A percentile compares a stretch with the other conserved stretches of the same genome.
Evolutionary conservation across 345 rosid species (phyloP).

Genomic region (Populus pruinosa): DNA sequence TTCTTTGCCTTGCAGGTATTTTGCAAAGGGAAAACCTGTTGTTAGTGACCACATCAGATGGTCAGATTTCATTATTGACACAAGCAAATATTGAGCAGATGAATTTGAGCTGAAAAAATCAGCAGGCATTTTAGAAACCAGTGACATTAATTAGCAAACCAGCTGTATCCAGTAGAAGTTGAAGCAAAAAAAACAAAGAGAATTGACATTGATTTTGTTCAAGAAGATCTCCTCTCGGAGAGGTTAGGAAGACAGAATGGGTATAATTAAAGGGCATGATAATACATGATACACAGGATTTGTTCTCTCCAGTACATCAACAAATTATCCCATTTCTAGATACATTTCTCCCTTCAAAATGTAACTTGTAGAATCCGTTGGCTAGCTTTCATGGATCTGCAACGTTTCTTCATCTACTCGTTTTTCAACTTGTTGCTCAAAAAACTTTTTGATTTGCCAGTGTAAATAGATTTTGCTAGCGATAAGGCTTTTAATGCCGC

Average conservation of each 20-base stretch:
- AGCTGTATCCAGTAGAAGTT: too few relatives aligned
- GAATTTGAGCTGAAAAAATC: background rate
- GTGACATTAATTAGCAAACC: background rate
- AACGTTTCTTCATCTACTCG: background rate
- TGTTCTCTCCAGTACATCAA: background rate
- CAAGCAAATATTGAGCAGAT: too few relatives aligned
- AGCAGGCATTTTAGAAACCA: too few relatives aligned
- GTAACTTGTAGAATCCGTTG: background rate
- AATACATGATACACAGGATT: background rate
- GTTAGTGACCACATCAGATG: too few relatives aligned
- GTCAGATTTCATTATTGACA: too few relatives aligned
- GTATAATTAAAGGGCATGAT: background rate
- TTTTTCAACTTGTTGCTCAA: background rate
- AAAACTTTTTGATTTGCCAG: constrained; percentile 13
- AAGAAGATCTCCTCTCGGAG: background rate
- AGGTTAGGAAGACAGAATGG: background rate
- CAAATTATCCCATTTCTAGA: background rate
- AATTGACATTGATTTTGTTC: background rate
- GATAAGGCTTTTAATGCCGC: constrained; percentile 10
- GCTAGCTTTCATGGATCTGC: background rate
- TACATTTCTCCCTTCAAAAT: background rate
- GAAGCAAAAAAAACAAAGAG: background rate
- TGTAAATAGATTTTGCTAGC: constrained; percentile 8
- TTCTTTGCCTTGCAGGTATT: background rate
- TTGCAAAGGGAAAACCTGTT: too few relatives aligned